Conservation (phyloP, 1,139 yeast genomes). For the Diutina siamensis region DNA sequence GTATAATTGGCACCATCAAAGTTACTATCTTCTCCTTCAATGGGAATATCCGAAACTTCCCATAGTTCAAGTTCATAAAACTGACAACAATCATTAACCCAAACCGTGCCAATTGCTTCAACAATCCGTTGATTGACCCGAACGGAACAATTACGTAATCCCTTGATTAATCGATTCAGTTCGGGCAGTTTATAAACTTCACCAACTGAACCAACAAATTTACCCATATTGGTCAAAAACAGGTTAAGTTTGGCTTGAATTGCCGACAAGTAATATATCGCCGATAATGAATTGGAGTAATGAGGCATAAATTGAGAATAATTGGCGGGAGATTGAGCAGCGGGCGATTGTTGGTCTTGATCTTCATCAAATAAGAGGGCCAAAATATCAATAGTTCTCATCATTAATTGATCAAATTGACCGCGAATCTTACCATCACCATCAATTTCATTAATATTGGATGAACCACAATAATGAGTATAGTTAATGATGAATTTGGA, state of each 20-base stretch:
- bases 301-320: constrained; percentile 30
- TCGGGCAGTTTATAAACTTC: constrained; percentile 22
- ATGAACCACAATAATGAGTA: constrained; percentile 18
- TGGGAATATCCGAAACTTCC: constrained; percentile 17
- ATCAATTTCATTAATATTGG: constrained; percentile 18
- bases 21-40: neutral
- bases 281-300: constrained; percentile 31
- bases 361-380: constrained; percentile 19
- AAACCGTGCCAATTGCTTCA: constrained; percentile 34
- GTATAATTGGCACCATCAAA: constrained; percentile 18
- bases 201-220: constrained; percentile 23
- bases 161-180: constrained; percentile 27
- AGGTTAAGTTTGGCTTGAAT: constrained; percentile 21
- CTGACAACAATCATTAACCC: constrained; percentile 39
- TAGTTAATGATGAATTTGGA: constrained; percentile 29
- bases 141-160: constrained; percentile 21
- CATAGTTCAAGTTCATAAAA: constrained; percentile 34
- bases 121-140: constrained; percentile 28
- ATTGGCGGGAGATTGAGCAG: constrained; percentile 25
- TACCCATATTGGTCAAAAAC: constrained; percentile 25
- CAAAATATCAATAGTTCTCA: constrained; percentile 18
- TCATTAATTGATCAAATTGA: constrained; percentile 18
- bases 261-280: constrained; percentile 25
- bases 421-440: constrained; percentile 19
- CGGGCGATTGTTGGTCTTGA: constrained; percentile 15